These are phyloP conservation scores for Aspergillus ochraceoroseus DNA, from an alignment of 2,329 filamentous ascomycete genomes.

Conservation along the genomic window DNA sequence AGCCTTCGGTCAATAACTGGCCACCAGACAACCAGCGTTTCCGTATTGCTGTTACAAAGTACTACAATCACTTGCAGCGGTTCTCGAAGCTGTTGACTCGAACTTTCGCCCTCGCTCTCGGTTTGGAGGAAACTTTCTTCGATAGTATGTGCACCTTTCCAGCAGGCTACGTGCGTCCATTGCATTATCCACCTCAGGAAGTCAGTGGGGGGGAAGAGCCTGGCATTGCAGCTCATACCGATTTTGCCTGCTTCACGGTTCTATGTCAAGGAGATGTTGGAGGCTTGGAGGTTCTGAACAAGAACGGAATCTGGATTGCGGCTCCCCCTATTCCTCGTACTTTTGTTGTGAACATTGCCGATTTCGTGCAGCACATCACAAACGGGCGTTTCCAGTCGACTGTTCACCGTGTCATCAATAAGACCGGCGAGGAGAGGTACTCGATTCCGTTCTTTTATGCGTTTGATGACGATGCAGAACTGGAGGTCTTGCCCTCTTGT, in stretches of 20 bases:
- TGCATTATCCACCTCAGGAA: no score
- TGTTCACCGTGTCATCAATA: conserved; percentile 47
- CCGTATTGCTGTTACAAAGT: no score
- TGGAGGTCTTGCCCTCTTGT: conserved; percentile 46
- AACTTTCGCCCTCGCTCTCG: no score
- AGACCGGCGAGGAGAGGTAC: conserved; percentile 39
- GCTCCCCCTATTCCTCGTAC: conserved; percentile 41
- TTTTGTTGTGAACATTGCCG: conserved; percentile 51
- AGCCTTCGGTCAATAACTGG: no score
- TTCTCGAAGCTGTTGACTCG: no score
- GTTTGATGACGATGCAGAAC: conserved; percentile 48
- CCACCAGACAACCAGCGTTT: no score
- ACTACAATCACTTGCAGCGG: no score
- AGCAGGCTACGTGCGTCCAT: no score
- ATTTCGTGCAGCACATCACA: conserved; percentile 50
- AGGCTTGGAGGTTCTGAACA: conserved; percentile 44
- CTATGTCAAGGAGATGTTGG: conserved; percentile 44
- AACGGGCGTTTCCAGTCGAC: conserved; percentile 51
- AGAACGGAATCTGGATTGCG: conserved; percentile 31
- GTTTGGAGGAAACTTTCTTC: no score
- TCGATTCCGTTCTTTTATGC: conserved; percentile 57
- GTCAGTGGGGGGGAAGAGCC: no score
- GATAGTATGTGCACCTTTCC: no score
- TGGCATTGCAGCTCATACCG: conserved; percentile 48
- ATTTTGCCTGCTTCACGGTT: conserved; percentile 50